Evolutionary conservation across 2,329 filamentous ascomycete genomes (phyloP), one percentile per base, ranked within the genome.

Genomic region (Zymoseptoria passerinii): DNA sequence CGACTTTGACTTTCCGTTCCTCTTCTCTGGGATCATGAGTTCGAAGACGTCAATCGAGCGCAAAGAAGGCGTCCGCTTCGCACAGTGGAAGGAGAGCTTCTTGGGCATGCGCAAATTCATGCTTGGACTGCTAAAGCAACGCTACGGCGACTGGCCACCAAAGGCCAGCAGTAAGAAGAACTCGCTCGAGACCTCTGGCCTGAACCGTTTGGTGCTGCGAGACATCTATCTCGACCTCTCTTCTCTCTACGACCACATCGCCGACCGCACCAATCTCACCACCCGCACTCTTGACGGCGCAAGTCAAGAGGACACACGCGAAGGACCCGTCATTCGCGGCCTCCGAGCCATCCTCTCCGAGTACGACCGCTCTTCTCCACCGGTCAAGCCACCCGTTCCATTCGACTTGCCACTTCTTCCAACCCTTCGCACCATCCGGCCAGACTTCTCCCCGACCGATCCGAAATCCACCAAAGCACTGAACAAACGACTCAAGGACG

Each of bases 121-220:
- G 18, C 77, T 91, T 54, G 77, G 80, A 63, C 86, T 91, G 72
- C 95, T 86, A 69, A 84, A 85, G 63, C 73, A 80, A 53, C 80
- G 81, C 52, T 87, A 86, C 67, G 86, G 86, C n/a, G 80, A 84
- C 28, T 89, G 92, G 92, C 92, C 94, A 2, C 92, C 94, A 8
- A 95, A 94, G 72, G 90, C 91, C 1, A 88, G 83, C 67, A 92
- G 86, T 66, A 95, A 95, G 80, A 96, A 95, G 81, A 95, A 96
- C 70, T 83, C 86, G 0, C 90, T 96, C 63, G 86, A 88, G 28
- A 90, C 92, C 66, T 89, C 85, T 65, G 92, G 92, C 0, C 80
- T 97, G 20, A 96, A 96, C 72, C 83, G 94, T 23, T 75, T 90
- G 50, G 89, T 96, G 5, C 78, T 96, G 49, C 84, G 85, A 69